These are phyloP conservation scores for Lepidium aucheri DNA, from an alignment of 345 rosid genomes.

Conservation along the genomic window DNA sequence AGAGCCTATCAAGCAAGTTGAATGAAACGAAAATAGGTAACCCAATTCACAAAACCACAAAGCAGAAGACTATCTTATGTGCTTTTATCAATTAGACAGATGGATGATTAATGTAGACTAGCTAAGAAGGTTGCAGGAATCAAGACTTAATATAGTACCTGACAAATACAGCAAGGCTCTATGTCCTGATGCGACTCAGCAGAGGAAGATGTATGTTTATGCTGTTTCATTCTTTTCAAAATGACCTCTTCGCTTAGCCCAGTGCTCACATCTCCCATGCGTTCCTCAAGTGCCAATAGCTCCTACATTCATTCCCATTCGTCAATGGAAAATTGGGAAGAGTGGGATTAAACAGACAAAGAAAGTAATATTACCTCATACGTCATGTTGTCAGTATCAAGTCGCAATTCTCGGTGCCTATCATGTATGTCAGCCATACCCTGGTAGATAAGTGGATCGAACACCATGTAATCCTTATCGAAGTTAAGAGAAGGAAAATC, in stretches of 20 bases:
- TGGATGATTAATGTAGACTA: background rate
- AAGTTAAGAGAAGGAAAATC: background rate
- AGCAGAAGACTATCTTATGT: background rate
- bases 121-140: background rate
- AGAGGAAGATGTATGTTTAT: conserved; percentile 26
- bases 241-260: conserved; percentile 75
- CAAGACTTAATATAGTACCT: conserved; percentile 35
- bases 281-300: conserved; percentile 81
- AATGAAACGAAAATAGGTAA: background rate
- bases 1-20: background rate
- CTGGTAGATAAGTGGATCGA: conserved; percentile 62
- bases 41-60: background rate
- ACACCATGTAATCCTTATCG: conserved; percentile 72
- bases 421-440: conserved; percentile 75
- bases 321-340: background rate
- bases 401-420: conserved; percentile 88
- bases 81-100: background rate
- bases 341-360: background rate
- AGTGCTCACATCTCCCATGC: conserved; percentile 80
- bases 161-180: conserved; percentile 91
- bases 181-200: conserved; percentile 29
- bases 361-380: conserved; percentile 54
- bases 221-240: conserved; percentile 43
- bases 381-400: conserved; percentile 96
- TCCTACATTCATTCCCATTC: conserved; percentile 42